Conservation (phyloP, 805 yeast species). For the Lipomyces mesembrius region DNA sequence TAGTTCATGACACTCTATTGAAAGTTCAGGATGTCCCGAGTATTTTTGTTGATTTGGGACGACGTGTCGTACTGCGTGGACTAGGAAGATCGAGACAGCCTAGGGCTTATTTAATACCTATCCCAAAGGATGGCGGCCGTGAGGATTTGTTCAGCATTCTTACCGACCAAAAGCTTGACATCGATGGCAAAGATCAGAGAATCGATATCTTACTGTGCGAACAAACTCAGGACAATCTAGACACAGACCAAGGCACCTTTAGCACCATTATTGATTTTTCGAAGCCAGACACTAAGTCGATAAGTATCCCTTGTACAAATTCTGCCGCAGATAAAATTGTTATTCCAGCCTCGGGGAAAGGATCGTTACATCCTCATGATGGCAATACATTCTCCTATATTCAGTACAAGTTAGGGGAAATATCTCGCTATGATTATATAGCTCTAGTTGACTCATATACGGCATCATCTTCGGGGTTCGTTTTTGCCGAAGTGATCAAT, state of each 20-base stretch:
- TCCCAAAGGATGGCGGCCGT: constrained; percentile 32
- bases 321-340: constrained; percentile 46
- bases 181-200: constrained; percentile 35
- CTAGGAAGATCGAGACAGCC: constrained; percentile 30
- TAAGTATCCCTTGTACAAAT: constrained; percentile 52
- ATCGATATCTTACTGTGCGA: constrained; percentile 40
- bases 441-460: constrained; percentile 51
- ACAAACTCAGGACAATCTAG: constrained; percentile 22
- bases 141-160: constrained; percentile 38
- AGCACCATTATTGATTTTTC: constrained; percentile 34
- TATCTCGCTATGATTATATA: constrained; percentile 56
- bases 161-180: constrained; percentile 39
- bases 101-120: constrained; percentile 34
- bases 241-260: constrained; percentile 10
- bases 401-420: constrained; percentile 48
- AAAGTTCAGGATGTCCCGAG: constrained; percentile 26
- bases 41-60: constrained; percentile 22
- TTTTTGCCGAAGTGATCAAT: constrained; percentile 41
- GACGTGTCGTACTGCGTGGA: constrained; percentile 26
- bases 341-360: constrained; percentile 57
- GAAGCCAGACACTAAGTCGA: constrained; percentile 13
- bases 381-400: constrained; percentile 56
- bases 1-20: constrained; percentile 39
- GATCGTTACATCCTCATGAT: constrained; percentile 54
- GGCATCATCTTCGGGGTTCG: constrained; percentile 39